phyloP scores from a whole-genome alignment of 2,329 filamentous ascomycete genomes.

The Aureobasidium subglaciale region DNA sequence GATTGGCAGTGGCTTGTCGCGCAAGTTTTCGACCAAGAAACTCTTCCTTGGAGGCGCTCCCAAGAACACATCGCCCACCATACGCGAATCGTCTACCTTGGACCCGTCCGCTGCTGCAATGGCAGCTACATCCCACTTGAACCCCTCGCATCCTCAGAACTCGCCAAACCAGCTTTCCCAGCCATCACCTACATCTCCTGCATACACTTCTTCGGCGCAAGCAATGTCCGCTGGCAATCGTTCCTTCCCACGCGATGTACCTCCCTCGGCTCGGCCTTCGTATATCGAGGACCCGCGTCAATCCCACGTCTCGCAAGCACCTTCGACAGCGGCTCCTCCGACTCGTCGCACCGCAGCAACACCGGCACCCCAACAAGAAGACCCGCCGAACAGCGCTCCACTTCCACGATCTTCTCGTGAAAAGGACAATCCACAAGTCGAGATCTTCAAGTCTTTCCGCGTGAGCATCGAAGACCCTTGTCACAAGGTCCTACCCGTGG shows the following conservation, averaged over 20 bases:
- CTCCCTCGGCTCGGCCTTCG: slow-evolving; percentile 18
- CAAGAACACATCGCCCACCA: slow-evolving; percentile 46
- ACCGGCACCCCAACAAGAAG: slow-evolving; percentile 15
- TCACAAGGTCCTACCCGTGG: slow-evolving; percentile 91
- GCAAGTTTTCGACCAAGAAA: slow-evolving; percentile 48
- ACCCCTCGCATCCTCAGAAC: slow-evolving; percentile 41
- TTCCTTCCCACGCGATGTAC: slow-evolving; percentile 26
- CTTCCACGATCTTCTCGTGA: slow-evolving; percentile 8
- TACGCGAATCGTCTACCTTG: slow-evolving; percentile 37
- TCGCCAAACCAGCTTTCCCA: slow-evolving; percentile 34
- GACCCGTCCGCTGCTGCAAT: slow-evolving; percentile 46
- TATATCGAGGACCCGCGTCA: slow-evolving; percentile 18
- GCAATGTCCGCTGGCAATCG: slow-evolving; percentile 22
- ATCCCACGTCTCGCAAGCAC: slow-evolving; percentile 22
- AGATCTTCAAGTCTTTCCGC: slow-evolving; percentile 98
- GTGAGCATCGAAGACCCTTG: slow-evolving; percentile 98
- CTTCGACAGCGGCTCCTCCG: slow-evolving; percentile 24
- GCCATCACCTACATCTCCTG: slow-evolving; percentile 44
- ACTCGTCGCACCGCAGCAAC: slow-evolving; percentile 18
- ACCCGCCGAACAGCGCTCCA: slow-evolving; percentile 10
- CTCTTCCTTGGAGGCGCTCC: slow-evolving; percentile 42
- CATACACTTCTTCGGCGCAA: slow-evolving; percentile 32
- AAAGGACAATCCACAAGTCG: slow-evolving; percentile 53
- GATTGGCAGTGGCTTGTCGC: slow-evolving; percentile 37
- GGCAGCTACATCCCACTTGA: slow-evolving; percentile 45